Evolutionary conservation across 768 basidiomycete genomes (phyloP), one percentile per base, ranked within the genome.

Genomic region (Ephemerocybe angulata): DNA sequence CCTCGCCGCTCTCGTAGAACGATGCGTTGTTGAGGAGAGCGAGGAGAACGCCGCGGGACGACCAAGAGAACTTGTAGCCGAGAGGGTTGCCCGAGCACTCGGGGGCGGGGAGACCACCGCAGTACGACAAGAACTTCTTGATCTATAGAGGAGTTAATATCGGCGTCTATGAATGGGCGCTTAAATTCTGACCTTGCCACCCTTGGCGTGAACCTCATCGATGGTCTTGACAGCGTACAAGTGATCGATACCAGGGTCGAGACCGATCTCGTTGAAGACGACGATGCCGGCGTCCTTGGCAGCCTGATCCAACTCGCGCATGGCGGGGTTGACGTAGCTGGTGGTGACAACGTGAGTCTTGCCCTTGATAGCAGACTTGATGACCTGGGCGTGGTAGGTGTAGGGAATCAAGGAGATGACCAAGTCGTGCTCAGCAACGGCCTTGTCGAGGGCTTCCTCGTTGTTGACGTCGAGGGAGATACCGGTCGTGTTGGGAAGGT

Each of bases 41-140:
- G 61, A 98, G 88, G 53, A 99, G 87, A 41, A 95, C 94, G 50
- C 95, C 96, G 21, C 93, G 88, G 7, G 94, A 90, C 6, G 93
- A 96, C 97, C 97, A 98, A 33, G 93, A 97, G 76, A 99, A 98
- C 71, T 98, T 98, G 85, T 98, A 99, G 11, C 96, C 96, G 54
- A 98, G 87, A 2, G 97, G 94, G 76, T 98, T 99, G 65, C 86
- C 85, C 3, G 93, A 84, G 65, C 88, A 88, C 63, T 92, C 87
- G 6, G 93, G 91, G 0, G 94, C 92, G 46, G 95, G 94, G 46
- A 98, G 88, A 55, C 96, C 96, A 66, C 95, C 94, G 60, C 96
- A 98, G 81, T 93, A 97, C 0, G 91, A 94, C 53, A 88, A 73
- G 82, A 98, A 98, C 61, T 89, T 76, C 66, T 90, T 94, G 72